Percentiles rank a stretch among this genome's conserved stretches.
These are phyloP conservation scores for Penicillium sp. DNA, from an alignment of 2,329 filamentous ascomycete genomes.

Conservation along the genomic window DNA sequence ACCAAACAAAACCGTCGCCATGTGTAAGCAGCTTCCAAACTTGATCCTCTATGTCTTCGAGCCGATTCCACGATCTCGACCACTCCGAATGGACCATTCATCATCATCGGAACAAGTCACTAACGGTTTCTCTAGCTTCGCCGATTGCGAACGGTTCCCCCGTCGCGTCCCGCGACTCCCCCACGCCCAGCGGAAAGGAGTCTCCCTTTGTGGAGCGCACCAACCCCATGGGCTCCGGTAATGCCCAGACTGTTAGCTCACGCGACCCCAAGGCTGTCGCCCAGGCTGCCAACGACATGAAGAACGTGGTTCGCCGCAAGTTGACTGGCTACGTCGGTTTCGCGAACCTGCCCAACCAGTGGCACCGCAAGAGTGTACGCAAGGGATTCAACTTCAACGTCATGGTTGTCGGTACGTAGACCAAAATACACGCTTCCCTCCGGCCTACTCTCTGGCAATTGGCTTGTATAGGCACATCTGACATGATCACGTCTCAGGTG, in stretches of 20 bases:
- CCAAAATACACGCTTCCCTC: background rate
- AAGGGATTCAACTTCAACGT: conserved; percentile 99
- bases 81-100: background rate
- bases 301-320: conserved; percentile 97
- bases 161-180: conserved; percentile 41
- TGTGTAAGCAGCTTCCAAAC: conserved; percentile 42
- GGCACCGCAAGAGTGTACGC: conserved; percentile 99
- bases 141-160: conserved; percentile 39
- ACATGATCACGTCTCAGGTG: conserved; percentile 62
- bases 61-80: conserved; percentile 8
- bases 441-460: background rate
- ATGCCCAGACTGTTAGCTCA: conserved; percentile 64
- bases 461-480: conserved; percentile 4
- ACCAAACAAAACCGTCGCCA: conserved; percentile 33
- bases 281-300: conserved; percentile 68
- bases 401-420: conserved; percentile 94
- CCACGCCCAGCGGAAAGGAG: conserved; percentile 51
- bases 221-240: conserved; percentile 59
- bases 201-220: conserved; percentile 62
- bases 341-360: conserved; percentile 98
- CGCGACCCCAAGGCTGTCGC: conserved; percentile 64
- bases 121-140: conserved; percentile 39
- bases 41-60: conserved; percentile 6
- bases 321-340: conserved; percentile 98
- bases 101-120: conserved; percentile 20